Evolutionary conservation across 768 basidiomycete species (phyloP).

Genomic region (Calocybe indica): DNA sequence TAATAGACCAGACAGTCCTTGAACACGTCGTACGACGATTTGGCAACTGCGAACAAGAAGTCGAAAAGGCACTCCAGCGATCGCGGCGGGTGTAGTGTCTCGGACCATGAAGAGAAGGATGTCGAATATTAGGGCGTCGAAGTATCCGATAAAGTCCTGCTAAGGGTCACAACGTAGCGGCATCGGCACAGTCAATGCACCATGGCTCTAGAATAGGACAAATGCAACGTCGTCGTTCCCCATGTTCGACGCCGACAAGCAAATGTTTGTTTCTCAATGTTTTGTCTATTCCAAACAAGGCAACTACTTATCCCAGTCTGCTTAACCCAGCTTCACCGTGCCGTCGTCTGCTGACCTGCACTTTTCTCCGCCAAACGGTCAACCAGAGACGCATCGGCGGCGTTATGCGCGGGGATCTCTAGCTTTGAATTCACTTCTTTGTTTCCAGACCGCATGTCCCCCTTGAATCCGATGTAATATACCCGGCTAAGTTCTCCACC

Average conservation of each 20-base stretch:
- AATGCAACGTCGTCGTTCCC: too few relatives aligned
- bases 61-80: constrained; percentile 46
- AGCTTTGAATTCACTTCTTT: constrained; percentile 59
- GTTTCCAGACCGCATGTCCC: constrained; percentile 49
- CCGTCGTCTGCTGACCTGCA: constrained; percentile 59
- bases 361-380: constrained; percentile 55
- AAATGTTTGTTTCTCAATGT: neutral
- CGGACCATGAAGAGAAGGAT: constrained; percentile 56
- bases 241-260: neutral
- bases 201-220: too few relatives aligned
- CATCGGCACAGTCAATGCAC: too few relatives aligned
- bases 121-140: constrained; percentile 71
- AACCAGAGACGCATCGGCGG: constrained; percentile 64
- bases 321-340: constrained; percentile 32
- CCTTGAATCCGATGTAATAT: constrained; percentile 83
- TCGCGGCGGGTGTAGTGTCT: constrained; percentile 63
- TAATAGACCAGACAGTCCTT: constrained; percentile 82
- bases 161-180: too few relatives aligned
- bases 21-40: constrained; percentile 61
- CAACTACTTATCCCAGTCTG: too few relatives aligned
- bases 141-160: constrained; percentile 26
- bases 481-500: constrained; percentile 62
- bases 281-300: neutral
- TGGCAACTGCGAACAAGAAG: constrained; percentile 57
- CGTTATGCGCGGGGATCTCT: constrained; percentile 76